Evolutionary conservation across 768 basidiomycete species (phyloP), one percentile per base, ranked within the genome.

Genomic region (Macrolepiota dolichaula): DNA sequence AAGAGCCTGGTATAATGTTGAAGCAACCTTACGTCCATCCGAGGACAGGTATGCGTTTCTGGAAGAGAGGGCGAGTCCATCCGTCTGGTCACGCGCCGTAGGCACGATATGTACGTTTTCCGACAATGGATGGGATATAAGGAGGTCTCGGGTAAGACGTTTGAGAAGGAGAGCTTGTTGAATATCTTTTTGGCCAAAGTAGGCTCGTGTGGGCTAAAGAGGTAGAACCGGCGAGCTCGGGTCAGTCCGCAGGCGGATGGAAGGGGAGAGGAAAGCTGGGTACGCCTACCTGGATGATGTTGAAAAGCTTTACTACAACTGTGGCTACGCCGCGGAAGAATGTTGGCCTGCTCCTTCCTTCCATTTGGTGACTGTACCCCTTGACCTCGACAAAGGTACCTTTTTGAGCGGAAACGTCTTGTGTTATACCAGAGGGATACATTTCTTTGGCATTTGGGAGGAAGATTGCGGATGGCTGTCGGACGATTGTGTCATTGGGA

Each of bases 181-280:
- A 57, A 99, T 97, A 71, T 98, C 96, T 71, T 98, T 98, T 74
- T 98, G 96, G 1, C 97, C 96, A 64, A 99, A 97, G 73, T 98
- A 98, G 22, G 91, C 87, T 64, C 88, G 85, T 49, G 91, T 92
- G 4, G 96, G 96, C 94, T 96, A 71, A n/a, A 9, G n/a, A n/a
- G 27, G 9, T 42, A 13, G 58, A 32, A 7, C 29, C 3, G 7
- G 29, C 3, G 53, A 29, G 53, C 19, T 49, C 6, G 35, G 49
- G 27, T 19, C 47, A 25, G 62, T 66, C 25, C 51, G 62, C 25
- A n/a, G 50, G 40, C 59, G 27, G 40, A 9, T 46, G 46, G 27
- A 25, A 55, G 27, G 35, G 35, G 44, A 29, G 10, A 12, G 61
- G 46, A 19, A 46, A 6, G 24, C n/a, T 15, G 56, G 32, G n/a